These are phyloP conservation scores for Dendrobium huoshanense DNA, from an alignment of 106 monocot genomes.

Conservation along the genomic window DNA sequence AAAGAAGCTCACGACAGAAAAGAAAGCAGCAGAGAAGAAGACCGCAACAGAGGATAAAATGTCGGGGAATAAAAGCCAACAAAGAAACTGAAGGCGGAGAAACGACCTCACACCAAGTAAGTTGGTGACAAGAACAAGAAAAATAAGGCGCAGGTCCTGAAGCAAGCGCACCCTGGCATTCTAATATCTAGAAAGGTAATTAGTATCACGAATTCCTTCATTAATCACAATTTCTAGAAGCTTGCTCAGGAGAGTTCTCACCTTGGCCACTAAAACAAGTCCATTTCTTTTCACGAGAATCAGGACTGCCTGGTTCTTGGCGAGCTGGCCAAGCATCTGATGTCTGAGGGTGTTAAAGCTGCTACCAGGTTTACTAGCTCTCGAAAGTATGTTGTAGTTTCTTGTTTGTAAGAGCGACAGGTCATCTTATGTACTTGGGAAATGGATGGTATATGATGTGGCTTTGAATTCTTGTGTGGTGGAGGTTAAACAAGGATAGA, in stretches of 20 bases:
- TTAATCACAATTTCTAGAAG: conserved; percentile 10
- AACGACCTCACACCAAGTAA: neutral
- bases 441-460: too few species aligned
- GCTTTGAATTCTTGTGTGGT: too few species aligned
- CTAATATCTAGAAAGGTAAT: too few species aligned
- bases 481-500: too few species aligned
- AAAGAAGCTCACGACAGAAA: too few species aligned
- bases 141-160: conserved; percentile 38
- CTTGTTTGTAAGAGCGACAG: neutral
- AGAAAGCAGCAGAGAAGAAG: neutral
- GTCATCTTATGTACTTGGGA: too few species aligned
- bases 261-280: conserved; percentile 48
- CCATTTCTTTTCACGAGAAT: conserved; percentile 50
- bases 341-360: conserved; percentile 38
- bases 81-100: neutral
- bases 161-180: conserved; percentile 60
- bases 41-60: neutral
- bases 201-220: too few species aligned
- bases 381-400: neutral
- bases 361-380: conserved; percentile 14
- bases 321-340: conserved; percentile 55
- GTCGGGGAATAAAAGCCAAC: neutral
- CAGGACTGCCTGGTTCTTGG: conserved; percentile 51
- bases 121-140: neutral
- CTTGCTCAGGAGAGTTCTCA: conserved; percentile 43